Evolutionary conservation across 2,329 filamentous ascomycete genomes (phyloP).

Genomic region (Aspergillus thermomutatus): DNA sequence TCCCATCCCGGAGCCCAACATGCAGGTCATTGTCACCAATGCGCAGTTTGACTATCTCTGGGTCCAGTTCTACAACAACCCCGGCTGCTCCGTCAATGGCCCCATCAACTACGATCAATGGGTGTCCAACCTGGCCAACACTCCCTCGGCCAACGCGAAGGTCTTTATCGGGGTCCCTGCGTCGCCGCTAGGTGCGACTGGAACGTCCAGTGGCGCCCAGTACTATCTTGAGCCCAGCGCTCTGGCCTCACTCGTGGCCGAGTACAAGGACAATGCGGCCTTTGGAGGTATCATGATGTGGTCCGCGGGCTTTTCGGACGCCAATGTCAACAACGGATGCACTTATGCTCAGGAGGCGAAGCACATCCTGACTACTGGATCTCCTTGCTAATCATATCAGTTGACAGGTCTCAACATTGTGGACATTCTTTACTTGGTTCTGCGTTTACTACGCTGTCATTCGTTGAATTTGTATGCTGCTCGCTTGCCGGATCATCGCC

Average conservation of each 20-base stretch:
- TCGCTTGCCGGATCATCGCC: background rate
- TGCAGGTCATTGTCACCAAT: conserved; percentile 37
- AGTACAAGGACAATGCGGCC: conserved; percentile 7
- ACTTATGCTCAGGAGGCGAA: conserved; percentile 43
- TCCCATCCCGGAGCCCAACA: conserved; percentile 44
- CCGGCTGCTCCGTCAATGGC: conserved; percentile 23
- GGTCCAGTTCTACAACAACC: conserved; percentile 47
- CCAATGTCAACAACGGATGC: conserved; percentile 34
- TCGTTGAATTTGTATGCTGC: background rate
- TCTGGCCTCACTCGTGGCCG: conserved; percentile 10
- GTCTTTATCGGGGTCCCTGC: conserved; percentile 21
- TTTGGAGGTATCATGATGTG: conserved; percentile 36
- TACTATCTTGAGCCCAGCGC: conserved; percentile 16
- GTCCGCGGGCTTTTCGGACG: conserved; percentile 42
- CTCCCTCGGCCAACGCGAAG: conserved; percentile 19
- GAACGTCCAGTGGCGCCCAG: conserved; percentile 15
- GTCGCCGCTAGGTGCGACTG: conserved; percentile 34
- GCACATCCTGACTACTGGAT: conserved; percentile 33
- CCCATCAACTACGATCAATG: conserved; percentile 23
- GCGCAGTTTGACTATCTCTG: conserved; percentile 45
- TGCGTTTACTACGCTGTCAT: background rate
- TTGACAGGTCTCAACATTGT: background rate
- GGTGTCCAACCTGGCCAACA: conserved; percentile 14
- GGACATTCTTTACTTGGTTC: background rate
- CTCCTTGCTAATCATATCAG: conserved; percentile 19